Conservation (phyloP, 2,329 filamentous ascomycete species). For the Davidsoniella neocaledoniae region DNA sequence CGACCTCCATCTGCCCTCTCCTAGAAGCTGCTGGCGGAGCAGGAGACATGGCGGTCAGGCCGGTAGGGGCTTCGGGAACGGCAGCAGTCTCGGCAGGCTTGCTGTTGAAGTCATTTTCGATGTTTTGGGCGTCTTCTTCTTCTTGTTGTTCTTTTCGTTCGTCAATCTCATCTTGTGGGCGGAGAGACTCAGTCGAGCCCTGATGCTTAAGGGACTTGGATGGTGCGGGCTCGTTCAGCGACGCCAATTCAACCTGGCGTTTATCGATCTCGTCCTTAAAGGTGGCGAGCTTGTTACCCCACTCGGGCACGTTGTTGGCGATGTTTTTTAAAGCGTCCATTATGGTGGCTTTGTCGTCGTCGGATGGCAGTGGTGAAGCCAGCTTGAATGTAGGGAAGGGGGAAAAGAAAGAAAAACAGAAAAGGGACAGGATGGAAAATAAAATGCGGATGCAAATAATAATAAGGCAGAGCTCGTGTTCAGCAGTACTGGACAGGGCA, state of each 20-base stretch:
- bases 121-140: constrained; percentile 14
- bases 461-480: no score
- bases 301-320: constrained; percentile 39
- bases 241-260: constrained; percentile 43
- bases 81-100: neutral
- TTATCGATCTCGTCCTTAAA: constrained; percentile 43
- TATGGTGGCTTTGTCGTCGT: constrained; percentile 16
- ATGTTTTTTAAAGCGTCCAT: constrained; percentile 42
- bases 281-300: constrained; percentile 41
- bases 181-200: constrained; percentile 37
- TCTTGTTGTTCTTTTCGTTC: neutral
- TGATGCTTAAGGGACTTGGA: constrained; percentile 30
- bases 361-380: neutral
- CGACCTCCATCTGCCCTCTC: neutral
- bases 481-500: no score
- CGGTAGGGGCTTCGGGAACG: neutral
- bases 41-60: no score
- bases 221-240: constrained; percentile 20
- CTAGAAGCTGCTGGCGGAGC: no score
- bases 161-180: constrained; percentile 28
- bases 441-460: neutral
- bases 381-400: neutral
- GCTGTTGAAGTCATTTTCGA: no score
- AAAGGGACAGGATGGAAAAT: neutral
- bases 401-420: neutral